Base-by-base conservation (phyloP, 352 stramenopile genomes). In the Phytophthora sojae region DNA sequence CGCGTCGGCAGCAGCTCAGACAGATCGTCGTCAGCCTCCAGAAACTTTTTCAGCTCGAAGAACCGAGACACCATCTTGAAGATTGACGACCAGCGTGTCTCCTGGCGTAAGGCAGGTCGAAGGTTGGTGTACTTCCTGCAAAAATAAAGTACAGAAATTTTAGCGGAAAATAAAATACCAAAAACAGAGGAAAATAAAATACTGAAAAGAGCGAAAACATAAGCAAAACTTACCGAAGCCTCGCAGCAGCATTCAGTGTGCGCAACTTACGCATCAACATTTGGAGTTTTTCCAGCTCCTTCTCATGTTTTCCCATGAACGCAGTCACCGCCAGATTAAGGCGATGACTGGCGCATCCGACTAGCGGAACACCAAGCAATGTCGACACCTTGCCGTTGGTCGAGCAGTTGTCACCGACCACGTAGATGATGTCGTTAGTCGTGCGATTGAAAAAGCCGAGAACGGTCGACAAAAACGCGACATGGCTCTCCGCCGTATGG, bases 211-310 rank as follows among this genome's bases (percentile, higher is more conserved):
- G 8, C 4, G 11, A 44, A 49, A 49, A 49, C 23, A 9, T 21
- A 49, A 49, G 3, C 42, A 49, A 64, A 49, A 47, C 14, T 11
- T 37, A 56, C 19, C 26, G 25, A 55, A 49, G 45, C 19, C 32
- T 64, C 15, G 57, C 57, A 29, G 57, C 42, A 19, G 21, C 6
- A 4, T 63, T 63, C 0, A 55, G 57, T 19, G 6, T 21, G 25
- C 42, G 57, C 52, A 63, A 44, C 6, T 63, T 63, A 19, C 57
- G 44, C 57, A 56, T 57, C 8, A 56, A 53, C 6, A 8, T n/a
- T 5, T 64, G 14, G 26, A 56, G 3, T 8, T 55, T 56, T 3
- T 56, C 26, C 26, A 56, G 26, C 15, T 35, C 12, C 15, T 7
- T 6, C 26, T 44, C 57, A 45, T 64, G 26, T 1, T 19, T 44